phyloP scores from a whole-genome alignment of 2,329 filamentous ascomycete genomes.

The Neopestalotiopsis sp. region DNA sequence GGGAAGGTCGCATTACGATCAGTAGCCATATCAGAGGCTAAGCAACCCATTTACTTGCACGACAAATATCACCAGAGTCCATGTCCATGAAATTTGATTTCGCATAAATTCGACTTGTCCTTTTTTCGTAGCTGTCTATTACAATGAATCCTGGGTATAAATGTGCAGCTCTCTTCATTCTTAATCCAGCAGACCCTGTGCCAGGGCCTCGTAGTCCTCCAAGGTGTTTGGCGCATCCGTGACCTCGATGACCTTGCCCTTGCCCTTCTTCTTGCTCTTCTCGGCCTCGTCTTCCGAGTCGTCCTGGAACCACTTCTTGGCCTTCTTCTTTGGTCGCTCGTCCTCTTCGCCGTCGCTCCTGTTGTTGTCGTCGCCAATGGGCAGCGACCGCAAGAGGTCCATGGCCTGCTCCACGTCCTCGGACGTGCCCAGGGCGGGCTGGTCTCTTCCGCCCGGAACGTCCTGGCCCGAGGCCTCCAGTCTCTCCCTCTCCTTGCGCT shows the following conservation, averaged over 20 bases:
- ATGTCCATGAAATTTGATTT: background rate
- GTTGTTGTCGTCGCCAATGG: slow-evolving; percentile 45
- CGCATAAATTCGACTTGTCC: background rate
- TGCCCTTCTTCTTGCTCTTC: slow-evolving; percentile 48
- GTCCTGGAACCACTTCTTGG: slow-evolving; percentile 82
- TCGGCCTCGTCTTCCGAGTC: slow-evolving; percentile 59
- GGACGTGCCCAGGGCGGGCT: slow-evolving; percentile 44
- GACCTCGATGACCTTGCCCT: slow-evolving; percentile 63
- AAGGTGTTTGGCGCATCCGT: slow-evolving; percentile 77
- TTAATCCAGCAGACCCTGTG: slow-evolving; percentile 70
- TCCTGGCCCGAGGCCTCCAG: slow-evolving; percentile 45
- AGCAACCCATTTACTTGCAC: too few species aligned
- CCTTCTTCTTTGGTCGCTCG: slow-evolving; percentile 62
- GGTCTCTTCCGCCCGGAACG: slow-evolving; percentile 23
- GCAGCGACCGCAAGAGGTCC: slow-evolving; percentile 63
- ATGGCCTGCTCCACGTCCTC: slow-evolving; percentile 59
- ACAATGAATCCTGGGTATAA: slow-evolving; percentile 16
- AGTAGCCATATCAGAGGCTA: too few species aligned
- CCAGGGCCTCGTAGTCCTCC: slow-evolving; percentile 79
- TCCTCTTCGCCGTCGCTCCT: slow-evolving; percentile 26
- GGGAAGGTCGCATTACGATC: background rate
- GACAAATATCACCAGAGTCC: too few species aligned
- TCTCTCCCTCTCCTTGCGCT: slow-evolving; percentile 70
- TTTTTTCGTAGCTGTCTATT: background rate
- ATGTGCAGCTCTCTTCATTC: slow-evolving; percentile 15